Conservation (phyloP, 2,329 filamentous ascomycete species). For the Sporothrix pallida region DNA sequence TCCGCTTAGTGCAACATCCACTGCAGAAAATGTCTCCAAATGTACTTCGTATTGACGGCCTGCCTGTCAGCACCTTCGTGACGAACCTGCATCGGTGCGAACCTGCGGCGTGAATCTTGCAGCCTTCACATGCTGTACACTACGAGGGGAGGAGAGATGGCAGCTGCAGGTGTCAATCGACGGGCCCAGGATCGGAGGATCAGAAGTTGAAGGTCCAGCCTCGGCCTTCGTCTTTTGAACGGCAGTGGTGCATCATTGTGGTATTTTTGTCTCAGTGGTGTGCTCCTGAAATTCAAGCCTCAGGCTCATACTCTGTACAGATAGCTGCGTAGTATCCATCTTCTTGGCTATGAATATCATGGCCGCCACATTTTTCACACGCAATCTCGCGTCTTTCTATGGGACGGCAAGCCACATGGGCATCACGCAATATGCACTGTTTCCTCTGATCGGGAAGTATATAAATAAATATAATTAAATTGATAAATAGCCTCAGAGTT, state of each 20-base stretch:
- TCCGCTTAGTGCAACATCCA: background rate
- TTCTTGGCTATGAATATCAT: background rate
- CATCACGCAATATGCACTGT: background rate
- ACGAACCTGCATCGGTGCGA: slow-evolving; percentile 21
- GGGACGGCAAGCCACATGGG: background rate
- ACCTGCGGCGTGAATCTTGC: too few species aligned
- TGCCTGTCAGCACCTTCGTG: background rate
- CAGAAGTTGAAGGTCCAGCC: background rate
- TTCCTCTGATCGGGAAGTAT: background rate
- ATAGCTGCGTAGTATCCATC: background rate
- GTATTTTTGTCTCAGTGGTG: slow-evolving; percentile 1
- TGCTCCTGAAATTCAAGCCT: background rate
- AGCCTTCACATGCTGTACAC: too few species aligned
- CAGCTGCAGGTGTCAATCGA: slow-evolving; percentile 20
- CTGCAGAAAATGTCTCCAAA: background rate
- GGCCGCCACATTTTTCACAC: background rate
- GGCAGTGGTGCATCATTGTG: background rate
- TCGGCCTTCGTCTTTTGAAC: background rate
- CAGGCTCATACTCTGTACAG: background rate
- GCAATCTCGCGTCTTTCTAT: background rate
- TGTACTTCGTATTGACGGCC: background rate
- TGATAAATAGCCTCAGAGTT: background rate
- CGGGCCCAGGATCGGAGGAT: background rate
- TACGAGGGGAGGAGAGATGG: background rate
- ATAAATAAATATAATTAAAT: background rate